Evolutionary conservation across 345 rosid genomes (phyloP), one percentile per base, ranked within the genome.

Genomic region (Corchorus capsularis): DNA sequence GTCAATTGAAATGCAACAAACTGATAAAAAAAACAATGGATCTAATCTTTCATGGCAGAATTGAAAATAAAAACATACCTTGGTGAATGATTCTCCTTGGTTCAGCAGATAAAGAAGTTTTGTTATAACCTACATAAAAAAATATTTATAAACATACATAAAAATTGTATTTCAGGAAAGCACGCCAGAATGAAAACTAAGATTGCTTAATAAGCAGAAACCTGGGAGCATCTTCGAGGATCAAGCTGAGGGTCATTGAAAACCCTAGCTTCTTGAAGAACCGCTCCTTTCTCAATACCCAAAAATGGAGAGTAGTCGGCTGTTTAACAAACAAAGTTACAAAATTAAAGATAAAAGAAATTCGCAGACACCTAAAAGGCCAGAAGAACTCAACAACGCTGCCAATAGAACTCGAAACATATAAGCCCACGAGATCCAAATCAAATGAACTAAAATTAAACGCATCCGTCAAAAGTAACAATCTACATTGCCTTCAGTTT

Each of bases 201-300:
- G 60, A 66, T 63, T 69, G 64, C 15, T 54, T 52, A 53, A 52
- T 14, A 60, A 27, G 63, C 57, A 60, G 72, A 80, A 65, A 95
- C 99, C 98, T 96, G 99, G 17, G 97, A 96, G 90, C 99, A 96
- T 89, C 86, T 88, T 86, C 98, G 83, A 14, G 99, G 90, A 85
- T 96, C 99, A 83, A 96, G 92, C 85, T 96, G 99, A 68, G 99
- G 92, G 27, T 96, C 99, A 78, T 96, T 93, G 82, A 96, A 96
- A 80, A 96, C 95, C 84, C 99, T 89, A 73, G 96, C 96, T 80
- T 96, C 99, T 83, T 96, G 99, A 81, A 96, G 98, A 62, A 93
- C 98, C 4, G 98, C 98, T 20, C 99, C 98, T 80, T 96, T 96
- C 90, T 96, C 99, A 32, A 96, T 92, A 68, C 99, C 99, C 79